A percentile compares a stretch with the other conserved stretches of the same genome.
Conservation (phyloP, 176 grass and related monocot genomes). For the Elaeis guineensis region DNA sequence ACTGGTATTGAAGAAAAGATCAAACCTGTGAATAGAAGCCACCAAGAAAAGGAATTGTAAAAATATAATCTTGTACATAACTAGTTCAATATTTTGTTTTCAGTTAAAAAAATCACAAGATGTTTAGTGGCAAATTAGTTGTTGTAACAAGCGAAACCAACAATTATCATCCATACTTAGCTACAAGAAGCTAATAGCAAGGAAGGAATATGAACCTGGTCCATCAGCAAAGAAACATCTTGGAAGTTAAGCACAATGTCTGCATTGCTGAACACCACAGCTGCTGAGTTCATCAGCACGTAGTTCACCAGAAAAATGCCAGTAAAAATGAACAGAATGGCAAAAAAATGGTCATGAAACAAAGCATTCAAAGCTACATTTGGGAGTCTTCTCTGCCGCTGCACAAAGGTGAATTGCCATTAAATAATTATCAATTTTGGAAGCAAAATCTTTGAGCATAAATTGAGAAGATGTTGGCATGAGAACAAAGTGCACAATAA, state of each 20-base stretch:
- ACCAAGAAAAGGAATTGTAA: too few relatives aligned
- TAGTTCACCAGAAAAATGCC: slow-evolving; percentile 92
- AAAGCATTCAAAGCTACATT: slow-evolving; percentile 45
- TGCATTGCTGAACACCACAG: slow-evolving; percentile 64
- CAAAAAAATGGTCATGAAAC: slow-evolving; percentile 94
- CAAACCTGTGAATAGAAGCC: too few relatives aligned
- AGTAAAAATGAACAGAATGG: slow-evolving; percentile 85
- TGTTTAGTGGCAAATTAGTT: too few relatives aligned
- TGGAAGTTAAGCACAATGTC: slow-evolving; percentile 67
- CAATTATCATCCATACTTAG: background rate
- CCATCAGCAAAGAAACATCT: slow-evolving; percentile 91
- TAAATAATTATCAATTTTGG: too few relatives aligned
- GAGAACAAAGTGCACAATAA: too few relatives aligned
- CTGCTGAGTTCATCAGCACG: slow-evolving; percentile 85
- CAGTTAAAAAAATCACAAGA: too few relatives aligned
- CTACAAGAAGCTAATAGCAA: background rate
- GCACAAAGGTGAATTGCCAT: slow-evolving; percentile 27
- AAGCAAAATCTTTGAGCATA: too few relatives aligned
- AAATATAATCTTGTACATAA: too few relatives aligned
- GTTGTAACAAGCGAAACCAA: too few relatives aligned
- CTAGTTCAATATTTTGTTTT: too few relatives aligned
- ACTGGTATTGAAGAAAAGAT: too few relatives aligned
- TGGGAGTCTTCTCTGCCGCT: slow-evolving; percentile 59
- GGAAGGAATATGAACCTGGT: slow-evolving; percentile 50
- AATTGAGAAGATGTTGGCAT: too few relatives aligned